Conservation (phyloP, 1,139 yeast genomes). For the Citeromyces siamensis region DNA sequence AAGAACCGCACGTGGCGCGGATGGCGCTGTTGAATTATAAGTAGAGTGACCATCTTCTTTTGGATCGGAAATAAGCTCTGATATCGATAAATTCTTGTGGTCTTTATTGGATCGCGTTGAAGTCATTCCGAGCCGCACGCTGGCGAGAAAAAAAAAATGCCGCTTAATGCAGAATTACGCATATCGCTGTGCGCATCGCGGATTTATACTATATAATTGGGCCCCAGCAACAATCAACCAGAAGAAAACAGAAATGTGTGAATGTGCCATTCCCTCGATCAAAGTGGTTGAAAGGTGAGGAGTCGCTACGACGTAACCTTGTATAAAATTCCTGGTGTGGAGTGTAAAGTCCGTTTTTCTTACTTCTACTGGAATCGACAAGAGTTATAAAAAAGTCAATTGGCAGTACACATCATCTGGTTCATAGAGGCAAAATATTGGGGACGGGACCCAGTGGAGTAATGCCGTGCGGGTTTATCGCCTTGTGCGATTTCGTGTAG, state of each 20-base stretch:
- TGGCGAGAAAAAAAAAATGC: not conserved
- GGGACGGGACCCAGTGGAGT: slow-evolving; percentile 90
- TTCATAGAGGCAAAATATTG: slow-evolving; percentile 34
- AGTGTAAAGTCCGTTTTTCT: not conserved
- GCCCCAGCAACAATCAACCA: no score
- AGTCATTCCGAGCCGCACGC: slow-evolving; percentile 2
- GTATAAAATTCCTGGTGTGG: no score
- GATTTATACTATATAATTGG: no score
- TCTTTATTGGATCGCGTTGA: slow-evolving; percentile 1
- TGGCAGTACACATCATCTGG: no score
- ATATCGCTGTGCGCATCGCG: no score
- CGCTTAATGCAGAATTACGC: not conserved
- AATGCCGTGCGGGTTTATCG: slow-evolving; percentile 71
- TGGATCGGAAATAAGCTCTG: not conserved
- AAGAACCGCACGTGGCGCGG: no score
- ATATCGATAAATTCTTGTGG: slow-evolving; percentile 1
- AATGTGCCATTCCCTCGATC: no score
- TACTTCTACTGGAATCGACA: not conserved
- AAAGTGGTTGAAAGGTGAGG: no score
- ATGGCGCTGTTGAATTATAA: no score
- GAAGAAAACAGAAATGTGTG: no score
- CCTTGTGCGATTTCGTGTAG: slow-evolving; percentile 73
- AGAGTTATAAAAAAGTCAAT: not conserved
- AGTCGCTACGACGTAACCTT: no score
- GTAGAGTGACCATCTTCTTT: no score